Base-by-base conservation (phyloP, 306 rosid genomes). In the Dalbergia cochinchinensis region DNA sequence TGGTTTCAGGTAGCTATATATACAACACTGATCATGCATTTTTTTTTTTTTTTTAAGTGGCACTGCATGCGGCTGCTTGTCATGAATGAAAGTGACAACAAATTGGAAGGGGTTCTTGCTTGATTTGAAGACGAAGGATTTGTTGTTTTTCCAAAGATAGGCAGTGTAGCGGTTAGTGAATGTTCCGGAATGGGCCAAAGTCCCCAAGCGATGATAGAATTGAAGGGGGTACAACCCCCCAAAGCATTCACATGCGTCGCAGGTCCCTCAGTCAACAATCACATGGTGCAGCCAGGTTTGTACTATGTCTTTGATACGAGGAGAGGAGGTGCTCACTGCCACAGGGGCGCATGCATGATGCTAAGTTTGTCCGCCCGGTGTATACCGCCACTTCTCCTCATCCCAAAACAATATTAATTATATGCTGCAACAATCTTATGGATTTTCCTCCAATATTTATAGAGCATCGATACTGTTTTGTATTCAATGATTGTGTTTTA, bases 181-280 rank as follows among this genome's bases (percentile, higher is more conserved):
- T 69, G 69, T 58, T 68, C 20, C 45, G 44, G 5, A 39, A 45
- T 26, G 69, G 60, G 20, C 76, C 63, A 67, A 69, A 68, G 31
- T 7, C 18, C 20, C 2, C 7, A 41, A 42, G 22, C 7, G 50
- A 69, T 51, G 42, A 60, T 78, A 72, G 7, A 71, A 71, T 0
- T 20, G 22, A 0, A 0, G 57, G 71, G 42, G 57, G 20, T 47
- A 53, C 51, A 61, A 60, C 57, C 37, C 63, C 77, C 16, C 39
- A 78, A 69, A 76, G 35, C 48, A 45, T 71, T 71, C 83, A 71
- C 78, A 80, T 80, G 78, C 48, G 48, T 71, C 50, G 67, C 78
- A 80, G 78, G 48, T 12, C 48, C 16, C n/a, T 41, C 11, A 51
- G 26, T 80, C 73, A 71, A 37, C 3, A 20, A 62, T 71, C 83